Percentiles rank a stretch among this genome's conserved stretches.
These are phyloP conservation scores for Thelonectria discophora DNA, from an alignment of 2,329 filamentous ascomycete species.

Conservation along the genomic window DNA sequence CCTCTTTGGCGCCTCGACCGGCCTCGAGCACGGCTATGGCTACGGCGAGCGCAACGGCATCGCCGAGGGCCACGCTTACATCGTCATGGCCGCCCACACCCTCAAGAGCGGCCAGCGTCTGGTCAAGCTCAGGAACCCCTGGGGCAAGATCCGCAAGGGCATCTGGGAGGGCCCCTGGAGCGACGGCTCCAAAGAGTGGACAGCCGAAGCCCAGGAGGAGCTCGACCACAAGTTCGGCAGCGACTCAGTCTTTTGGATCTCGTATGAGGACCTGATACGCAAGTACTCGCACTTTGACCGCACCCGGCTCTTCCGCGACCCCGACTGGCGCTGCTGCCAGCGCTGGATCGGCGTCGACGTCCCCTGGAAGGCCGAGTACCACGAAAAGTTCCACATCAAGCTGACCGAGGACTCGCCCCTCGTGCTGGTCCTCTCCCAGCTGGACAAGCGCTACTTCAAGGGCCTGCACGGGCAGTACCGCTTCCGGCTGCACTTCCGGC, in stretches of 20 bases:
- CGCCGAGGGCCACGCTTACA: constrained; percentile 66
- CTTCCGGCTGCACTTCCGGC: constrained; percentile 59
- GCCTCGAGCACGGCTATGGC: constrained; percentile 66
- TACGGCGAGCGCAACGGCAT: constrained; percentile 69
- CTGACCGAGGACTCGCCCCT: constrained; percentile 65
- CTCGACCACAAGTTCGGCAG: constrained; percentile 68
- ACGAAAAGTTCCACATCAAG: constrained; percentile 68
- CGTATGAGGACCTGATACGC: constrained; percentile 68
- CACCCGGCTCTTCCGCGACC: constrained; percentile 67
- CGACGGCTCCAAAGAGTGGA: constrained; percentile 70
- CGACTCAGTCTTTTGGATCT: constrained; percentile 72
- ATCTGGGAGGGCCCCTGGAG: constrained; percentile 69
- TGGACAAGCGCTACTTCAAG: constrained; percentile 69
- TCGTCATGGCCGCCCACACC: constrained; percentile 66
- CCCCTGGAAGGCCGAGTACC: constrained; percentile 69
- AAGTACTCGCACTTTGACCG: constrained; percentile 70
- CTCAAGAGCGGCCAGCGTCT: constrained; percentile 63
- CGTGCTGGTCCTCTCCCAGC: constrained; percentile 68
- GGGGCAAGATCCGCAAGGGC: constrained; percentile 66
- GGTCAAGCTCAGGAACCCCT: constrained; percentile 68
- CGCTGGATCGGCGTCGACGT: constrained; percentile 70
- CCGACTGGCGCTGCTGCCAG: constrained; percentile 65
- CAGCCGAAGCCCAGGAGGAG: constrained; percentile 64
- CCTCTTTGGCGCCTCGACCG: constrained; percentile 75
- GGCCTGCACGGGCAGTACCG: constrained; percentile 68